Evolutionary conservation across 108 stramenopile species (phyloP), one percentile per base, ranked within the genome.

Genomic region (Cyclotella atomus): DNA sequence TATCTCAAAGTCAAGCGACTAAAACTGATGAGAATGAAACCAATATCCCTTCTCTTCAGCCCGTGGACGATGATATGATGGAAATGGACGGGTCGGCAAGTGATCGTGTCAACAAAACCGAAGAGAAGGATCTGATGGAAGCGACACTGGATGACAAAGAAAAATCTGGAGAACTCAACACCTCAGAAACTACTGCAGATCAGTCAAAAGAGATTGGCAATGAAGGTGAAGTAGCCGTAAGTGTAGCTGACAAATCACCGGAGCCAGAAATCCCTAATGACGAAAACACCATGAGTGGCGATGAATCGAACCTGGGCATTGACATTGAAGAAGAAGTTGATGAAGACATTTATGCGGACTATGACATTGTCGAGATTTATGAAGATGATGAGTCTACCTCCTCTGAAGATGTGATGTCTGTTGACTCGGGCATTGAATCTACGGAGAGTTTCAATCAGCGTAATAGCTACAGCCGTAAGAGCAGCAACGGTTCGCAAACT

Each of bases 281-380:
- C 20, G 52, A 3, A 32, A 19, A 32, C 12, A 59, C 2, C 16
- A 59, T 33, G 38, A 8, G 28, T 21, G 29, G 6, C 10, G 61
- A 43, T 4, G 41, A 62, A n/a, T 41, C n/a, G 35, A 21, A 57
- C 41, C 7, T 45, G 0, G 55, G 33, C 16, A 33, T 35, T 59
- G 59, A 57, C 19, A 68, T 68, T n/a, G 54, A 56, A 35, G 68
- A 68, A 25, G 68, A 68, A 56, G 54, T 27, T 56, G 55, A 68
- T 55, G 68, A 54, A 29, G 53, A 24, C 25, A 56, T 56, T 55
- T 68, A 68, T 23, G 68, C 14, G 24, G 38, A 68, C 35, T 54
- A 68, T 68, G 55, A 54, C 20, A 34, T 68, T 46, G 45, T 32
- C 27, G 64, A 65, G 45, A 9, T 21, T 14, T 47, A 14, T n/a